These are phyloP conservation scores for Nicotiana attenuata DNA, from an alignment of 257 asterid species.

Conservation along the genomic window DNA sequence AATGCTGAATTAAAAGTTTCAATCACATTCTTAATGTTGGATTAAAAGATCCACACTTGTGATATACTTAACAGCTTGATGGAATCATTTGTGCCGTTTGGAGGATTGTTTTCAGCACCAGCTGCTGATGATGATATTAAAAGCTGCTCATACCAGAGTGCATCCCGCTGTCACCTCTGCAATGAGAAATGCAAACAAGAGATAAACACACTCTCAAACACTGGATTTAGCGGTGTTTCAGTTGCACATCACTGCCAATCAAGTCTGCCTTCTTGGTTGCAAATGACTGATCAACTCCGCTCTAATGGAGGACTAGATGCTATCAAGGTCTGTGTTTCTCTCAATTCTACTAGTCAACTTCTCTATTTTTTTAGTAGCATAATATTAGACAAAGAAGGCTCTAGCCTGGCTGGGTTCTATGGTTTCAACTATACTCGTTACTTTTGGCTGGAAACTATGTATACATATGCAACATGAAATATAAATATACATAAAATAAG, in stretches of 20 bases:
- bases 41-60: no score
- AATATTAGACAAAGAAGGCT: background rate
- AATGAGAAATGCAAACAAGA: constrained; percentile 67
- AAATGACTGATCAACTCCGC: constrained; percentile 24
- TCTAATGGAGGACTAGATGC: constrained; percentile 19
- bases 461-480: background rate
- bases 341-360: background rate
- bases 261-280: constrained; percentile 53
- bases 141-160: constrained; percentile 32
- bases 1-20: no score
- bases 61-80: constrained; percentile 60
- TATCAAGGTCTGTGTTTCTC: constrained; percentile 43
- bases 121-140: constrained; percentile 45
- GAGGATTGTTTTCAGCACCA: constrained; percentile 83
- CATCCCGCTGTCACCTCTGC: constrained; percentile 53
- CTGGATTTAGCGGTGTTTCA: constrained; percentile 25
- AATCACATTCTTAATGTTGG: no score
- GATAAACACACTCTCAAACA: constrained; percentile 37
- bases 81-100: constrained; percentile 96
- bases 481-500: background rate
- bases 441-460: background rate
- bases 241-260: constrained; percentile 30
- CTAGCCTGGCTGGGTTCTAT: background rate
- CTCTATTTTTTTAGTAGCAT: background rate
- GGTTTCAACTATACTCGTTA: background rate